phyloP scores from a whole-genome alignment of 2,329 filamentous ascomycete genomes.

The Monosporascus sp. region DNA sequence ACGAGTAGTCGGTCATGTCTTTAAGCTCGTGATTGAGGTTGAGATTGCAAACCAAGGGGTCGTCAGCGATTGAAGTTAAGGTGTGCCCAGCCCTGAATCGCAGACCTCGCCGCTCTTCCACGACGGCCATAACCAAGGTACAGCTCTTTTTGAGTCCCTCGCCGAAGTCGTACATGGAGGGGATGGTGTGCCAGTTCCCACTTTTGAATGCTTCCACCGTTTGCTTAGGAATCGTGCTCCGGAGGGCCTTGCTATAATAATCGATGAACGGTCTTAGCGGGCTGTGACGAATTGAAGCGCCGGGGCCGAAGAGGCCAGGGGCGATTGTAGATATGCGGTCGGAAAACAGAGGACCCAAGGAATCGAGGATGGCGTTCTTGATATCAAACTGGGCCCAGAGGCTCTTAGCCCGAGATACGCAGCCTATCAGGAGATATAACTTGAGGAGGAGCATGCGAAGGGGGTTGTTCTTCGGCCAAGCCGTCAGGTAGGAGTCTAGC shows the following conservation, averaged over 20 bases:
- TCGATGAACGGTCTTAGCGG: constrained; percentile 37
- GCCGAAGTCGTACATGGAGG: constrained; percentile 40
- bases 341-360: constrained; percentile 47
- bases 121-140: constrained; percentile 45
- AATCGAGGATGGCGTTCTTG: constrained; percentile 54
- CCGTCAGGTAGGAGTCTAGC: constrained; percentile 43
- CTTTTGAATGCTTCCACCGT: constrained; percentile 45
- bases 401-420: constrained; percentile 38
- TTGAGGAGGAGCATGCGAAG: constrained; percentile 46
- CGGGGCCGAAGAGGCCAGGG: constrained; percentile 34
- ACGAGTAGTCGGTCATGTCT: constrained; percentile 46
- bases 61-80: constrained; percentile 34
- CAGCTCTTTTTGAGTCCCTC: constrained; percentile 42
- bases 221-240: constrained; percentile 29
- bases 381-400: constrained; percentile 48
- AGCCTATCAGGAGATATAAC: constrained; percentile 46
- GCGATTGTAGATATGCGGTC: constrained; percentile 50
- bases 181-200: constrained; percentile 45
- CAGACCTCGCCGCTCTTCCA: constrained; percentile 44
- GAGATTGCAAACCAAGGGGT: constrained; percentile 41
- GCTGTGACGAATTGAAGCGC: constrained; percentile 5
- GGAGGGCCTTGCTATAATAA: constrained; percentile 40
- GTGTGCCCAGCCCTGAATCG: constrained; percentile 36
- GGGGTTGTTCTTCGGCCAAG: constrained; percentile 37
- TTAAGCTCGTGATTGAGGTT: constrained; percentile 21